phyloP scores from a whole-genome alignment of 192 early-diverging fungal genomes.

The Podochytrium sp. region DNA sequence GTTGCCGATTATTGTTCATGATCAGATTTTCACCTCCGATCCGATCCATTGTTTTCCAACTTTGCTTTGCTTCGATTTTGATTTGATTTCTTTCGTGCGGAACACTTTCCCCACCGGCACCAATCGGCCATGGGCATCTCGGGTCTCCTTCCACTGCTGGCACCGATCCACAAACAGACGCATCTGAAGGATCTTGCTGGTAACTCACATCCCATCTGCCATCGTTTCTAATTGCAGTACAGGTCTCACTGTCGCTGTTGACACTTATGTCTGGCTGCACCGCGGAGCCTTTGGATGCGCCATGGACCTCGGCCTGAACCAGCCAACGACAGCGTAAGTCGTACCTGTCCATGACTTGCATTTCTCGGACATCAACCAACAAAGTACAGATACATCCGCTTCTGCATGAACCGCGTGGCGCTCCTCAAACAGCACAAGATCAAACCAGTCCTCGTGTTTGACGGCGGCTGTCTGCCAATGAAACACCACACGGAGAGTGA shows the following conservation, averaged over 20 bases:
- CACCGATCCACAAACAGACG: conserved; percentile 68
- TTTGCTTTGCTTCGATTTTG: background rate
- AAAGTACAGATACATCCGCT: conserved; percentile 75
- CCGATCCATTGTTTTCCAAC: too few relatives aligned
- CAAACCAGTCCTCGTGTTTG: conserved; percentile 89
- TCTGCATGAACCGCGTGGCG: conserved; percentile 77
- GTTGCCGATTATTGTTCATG: too few relatives aligned
- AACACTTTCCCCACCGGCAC: too few relatives aligned
- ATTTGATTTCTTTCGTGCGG: background rate
- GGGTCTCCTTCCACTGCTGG: conserved; percentile 82
- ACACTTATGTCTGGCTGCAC: conserved; percentile 97
- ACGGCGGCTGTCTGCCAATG: conserved; percentile 84
- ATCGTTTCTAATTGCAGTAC: background rate
- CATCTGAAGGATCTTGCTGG: conserved; percentile 76
- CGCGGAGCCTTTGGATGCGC: conserved; percentile 86
- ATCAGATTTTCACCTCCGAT: too few relatives aligned
- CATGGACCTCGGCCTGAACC: conserved; percentile 69
- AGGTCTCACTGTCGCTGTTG: conserved; percentile 70
- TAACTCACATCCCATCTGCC: background rate
- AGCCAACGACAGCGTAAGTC: conserved; percentile 69
- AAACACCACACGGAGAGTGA: conserved; percentile 77
- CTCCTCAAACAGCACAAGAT: conserved; percentile 75
- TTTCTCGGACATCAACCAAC: background rate
- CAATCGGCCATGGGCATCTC: conserved; percentile 99
- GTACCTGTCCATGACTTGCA: background rate